A percentile compares a stretch with the other conserved stretches of the same genome.
Evolutionary conservation across 805 yeast genomes (phyloP).

Genomic region (Allodekkera sacchari): DNA sequence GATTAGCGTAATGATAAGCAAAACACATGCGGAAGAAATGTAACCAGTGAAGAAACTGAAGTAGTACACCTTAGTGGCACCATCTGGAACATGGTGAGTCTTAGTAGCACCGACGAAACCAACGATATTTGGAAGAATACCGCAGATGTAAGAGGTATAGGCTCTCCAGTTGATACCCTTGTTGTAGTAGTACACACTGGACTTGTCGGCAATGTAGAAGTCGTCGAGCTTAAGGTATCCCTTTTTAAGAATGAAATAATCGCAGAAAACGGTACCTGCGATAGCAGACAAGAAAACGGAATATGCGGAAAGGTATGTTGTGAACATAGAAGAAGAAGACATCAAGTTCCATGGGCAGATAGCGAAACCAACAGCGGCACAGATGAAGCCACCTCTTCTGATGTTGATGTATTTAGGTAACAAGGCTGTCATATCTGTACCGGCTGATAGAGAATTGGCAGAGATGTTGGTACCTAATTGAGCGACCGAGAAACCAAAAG

Average conservation of each 20-base stretch:
- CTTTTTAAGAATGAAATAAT: constrained; percentile 65
- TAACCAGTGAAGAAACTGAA: constrained; percentile 76
- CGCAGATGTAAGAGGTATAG: constrained; percentile 67
- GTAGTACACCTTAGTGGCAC: constrained; percentile 67
- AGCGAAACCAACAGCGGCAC: constrained; percentile 62
- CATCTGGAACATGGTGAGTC: constrained; percentile 59
- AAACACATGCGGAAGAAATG: constrained; percentile 45
- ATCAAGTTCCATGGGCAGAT: constrained; percentile 82
- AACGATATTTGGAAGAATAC: constrained; percentile 74
- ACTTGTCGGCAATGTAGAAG: constrained; percentile 44
- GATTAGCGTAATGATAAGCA: constrained; percentile 41
- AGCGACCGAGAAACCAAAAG: constrained; percentile 63
- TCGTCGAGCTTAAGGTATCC: constrained; percentile 60
- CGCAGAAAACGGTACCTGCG: constrained; percentile 67
- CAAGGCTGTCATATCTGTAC: constrained; percentile 64
- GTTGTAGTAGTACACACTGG: constrained; percentile 50
- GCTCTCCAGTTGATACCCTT: constrained; percentile 81
- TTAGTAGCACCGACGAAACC: constrained; percentile 84
- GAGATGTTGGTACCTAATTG: constrained; percentile 75
- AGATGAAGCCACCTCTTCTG: constrained; percentile 72
- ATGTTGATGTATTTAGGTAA: constrained; percentile 59
- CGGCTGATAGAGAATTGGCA: constrained; percentile 63
- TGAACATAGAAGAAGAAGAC: constrained; percentile 61
- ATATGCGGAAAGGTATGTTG: constrained; percentile 74
- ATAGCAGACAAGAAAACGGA: constrained; percentile 76